phyloP scores from a whole-genome alignment of 371 early-diverging fungal species.

The Sporodiniella umbellata region DNA sequence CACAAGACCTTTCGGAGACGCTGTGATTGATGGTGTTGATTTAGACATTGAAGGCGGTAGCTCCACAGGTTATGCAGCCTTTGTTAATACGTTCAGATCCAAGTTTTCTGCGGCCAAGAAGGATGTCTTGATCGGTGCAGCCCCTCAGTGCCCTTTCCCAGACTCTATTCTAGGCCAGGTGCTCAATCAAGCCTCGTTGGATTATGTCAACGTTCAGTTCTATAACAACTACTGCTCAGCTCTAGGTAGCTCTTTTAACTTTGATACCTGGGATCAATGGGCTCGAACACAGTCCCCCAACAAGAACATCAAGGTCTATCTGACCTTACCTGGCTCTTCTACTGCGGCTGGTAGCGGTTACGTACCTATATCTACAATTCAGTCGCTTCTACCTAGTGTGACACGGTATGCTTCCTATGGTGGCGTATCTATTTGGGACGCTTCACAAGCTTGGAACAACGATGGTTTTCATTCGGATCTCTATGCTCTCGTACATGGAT shows the following conservation, averaged over 20 bases:
- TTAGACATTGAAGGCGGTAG: conserved; percentile 69
- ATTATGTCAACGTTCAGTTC: conserved; percentile 68
- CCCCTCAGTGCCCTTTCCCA: conserved; percentile 76
- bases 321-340: conserved; percentile 62
- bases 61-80: conserved; percentile 42
- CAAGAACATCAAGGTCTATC: conserved; percentile 54
- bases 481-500: conserved; percentile 13
- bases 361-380: conserved; percentile 30
- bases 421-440: conserved; percentile 70
- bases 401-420: conserved; percentile 53
- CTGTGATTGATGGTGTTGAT: conserved; percentile 66
- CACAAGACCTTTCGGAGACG: conserved; percentile 61
- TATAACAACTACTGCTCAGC: conserved; percentile 72
- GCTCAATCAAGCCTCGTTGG: conserved; percentile 45
- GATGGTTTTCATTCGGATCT: conserved; percentile 29
- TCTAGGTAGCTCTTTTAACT: conserved; percentile 58
- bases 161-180: conserved; percentile 49
- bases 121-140: conserved; percentile 54
- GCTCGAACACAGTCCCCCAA: conserved; percentile 50
- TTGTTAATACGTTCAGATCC: conserved; percentile 40
- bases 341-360: conserved; percentile 67
- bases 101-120: conserved; percentile 24
- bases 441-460: conserved; percentile 42
- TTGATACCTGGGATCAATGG: conserved; percentile 61
- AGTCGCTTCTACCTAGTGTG: conserved; percentile 31